Evolutionary conservation across 2,329 filamentous ascomycete genomes (phyloP), one percentile per base, ranked within the genome.

Genomic region (Tolypocladium album): DNA sequence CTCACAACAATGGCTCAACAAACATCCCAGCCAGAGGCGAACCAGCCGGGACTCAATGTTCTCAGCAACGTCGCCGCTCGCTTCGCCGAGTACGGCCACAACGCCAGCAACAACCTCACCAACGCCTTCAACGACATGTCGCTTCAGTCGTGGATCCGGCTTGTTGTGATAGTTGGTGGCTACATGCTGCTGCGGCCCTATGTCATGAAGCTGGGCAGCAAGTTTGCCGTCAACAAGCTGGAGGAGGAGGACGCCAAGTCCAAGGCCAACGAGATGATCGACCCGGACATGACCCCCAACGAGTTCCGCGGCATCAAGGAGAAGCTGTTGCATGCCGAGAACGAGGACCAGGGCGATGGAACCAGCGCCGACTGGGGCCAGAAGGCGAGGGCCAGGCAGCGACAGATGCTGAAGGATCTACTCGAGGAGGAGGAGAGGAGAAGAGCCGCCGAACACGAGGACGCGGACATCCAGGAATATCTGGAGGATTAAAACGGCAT

Each of bases 151-250:
- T 85, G 81, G 78, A 80, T 94, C 67, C 88, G 90, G 56, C 79
- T 94, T 61, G 74, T 90, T 65, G 80, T 85, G 65, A 82, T 91
- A 62, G 82, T 91, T 24, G 84, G 90, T 67, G 86, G 83, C 59
- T 95, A 93, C 76, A 70, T 86, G 64, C 81, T 94, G 58, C 68
- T 91, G 31, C 85, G 90, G 1, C 89, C 89, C 0, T 91, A 90
- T 71, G 72, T 92, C 58, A 79, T 92, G 68, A 88, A 87, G 69
- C 73, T 85, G 43, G 85, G 85, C 66, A 83, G 80, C 62, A 84
- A 82, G 67, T 74, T 80, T 63, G 85, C 89, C 69, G 82, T 86
- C 71, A 80, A 80, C 67, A 79, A 87, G 69, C 78, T 88, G 69
- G 85, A 87, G 67, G 79, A 86, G 67, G 80, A 83, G 63, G 78